Percentiles rank a stretch among this genome's conserved stretches.
phyloP scores from a whole-genome alignment of 768 basidiomycete species.

The Boletus reticulatus region DNA sequence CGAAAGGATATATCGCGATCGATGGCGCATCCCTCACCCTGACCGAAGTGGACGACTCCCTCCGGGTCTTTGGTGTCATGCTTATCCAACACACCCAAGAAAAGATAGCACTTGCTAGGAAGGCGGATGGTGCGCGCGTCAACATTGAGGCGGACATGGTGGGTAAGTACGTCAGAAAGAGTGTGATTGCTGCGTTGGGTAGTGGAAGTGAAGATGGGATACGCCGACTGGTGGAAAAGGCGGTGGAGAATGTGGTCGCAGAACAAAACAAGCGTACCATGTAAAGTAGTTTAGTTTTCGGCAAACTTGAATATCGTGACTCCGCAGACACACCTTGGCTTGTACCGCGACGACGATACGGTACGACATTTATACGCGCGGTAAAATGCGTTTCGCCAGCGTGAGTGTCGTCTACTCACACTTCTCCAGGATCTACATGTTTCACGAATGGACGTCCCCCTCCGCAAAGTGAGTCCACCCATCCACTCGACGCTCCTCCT shows the following conservation, averaged over 20 bases:
- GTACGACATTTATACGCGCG: too few species aligned
- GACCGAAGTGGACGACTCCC: conserved; percentile 67
- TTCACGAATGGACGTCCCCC: conserved; percentile 37
- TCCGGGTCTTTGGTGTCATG: conserved; percentile 82
- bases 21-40: conserved; percentile 94
- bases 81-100: conserved; percentile 92
- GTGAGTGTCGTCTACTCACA: not conserved
- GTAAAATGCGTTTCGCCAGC: too few species aligned
- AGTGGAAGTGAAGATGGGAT: conserved; percentile 51
- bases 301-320: too few species aligned
- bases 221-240: conserved; percentile 50
- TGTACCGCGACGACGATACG: not conserved
- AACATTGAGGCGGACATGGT: conserved; percentile 97
- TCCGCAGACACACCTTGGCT: too few species aligned
- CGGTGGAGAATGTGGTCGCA: conserved; percentile 47
- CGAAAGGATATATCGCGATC: conserved; percentile 92
- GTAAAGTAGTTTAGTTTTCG: too few species aligned
- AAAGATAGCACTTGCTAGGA: conserved; percentile 78
- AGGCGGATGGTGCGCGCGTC: conserved; percentile 74
- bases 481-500: not conserved
- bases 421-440: not conserved
- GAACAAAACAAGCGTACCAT: too few species aligned
- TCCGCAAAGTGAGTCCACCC: conserved; percentile 43
- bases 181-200: conserved; percentile 65
- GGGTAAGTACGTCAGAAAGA: conserved; percentile 88